phyloP scores from a whole-genome alignment of 768 basidiomycete species.

The Cubamyces sp. region DNA sequence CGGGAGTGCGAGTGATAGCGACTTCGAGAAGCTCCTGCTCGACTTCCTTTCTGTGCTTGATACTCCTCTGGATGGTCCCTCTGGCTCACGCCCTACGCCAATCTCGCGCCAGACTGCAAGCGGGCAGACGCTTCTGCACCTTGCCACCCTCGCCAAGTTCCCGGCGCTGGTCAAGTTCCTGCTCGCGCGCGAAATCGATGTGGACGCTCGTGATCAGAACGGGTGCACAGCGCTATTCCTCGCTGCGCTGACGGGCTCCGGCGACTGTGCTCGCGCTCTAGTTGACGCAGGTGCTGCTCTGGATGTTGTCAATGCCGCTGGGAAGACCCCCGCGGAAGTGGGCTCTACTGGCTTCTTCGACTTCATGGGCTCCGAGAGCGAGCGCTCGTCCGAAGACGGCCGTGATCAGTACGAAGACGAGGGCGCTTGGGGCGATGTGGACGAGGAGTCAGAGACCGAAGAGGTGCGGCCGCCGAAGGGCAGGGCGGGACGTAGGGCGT shows the following conservation, averaged over 20 bases:
- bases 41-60: constrained; percentile 84
- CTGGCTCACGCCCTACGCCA: constrained; percentile 51
- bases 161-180: constrained; percentile 71
- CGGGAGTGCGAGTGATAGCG: constrained; percentile 54
- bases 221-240: constrained; percentile 92
- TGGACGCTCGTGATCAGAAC: constrained; percentile 86
- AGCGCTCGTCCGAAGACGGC: constrained; percentile 28
- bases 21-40: constrained; percentile 75
- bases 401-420: constrained; percentile 52
- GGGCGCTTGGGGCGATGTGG: constrained; percentile 69
- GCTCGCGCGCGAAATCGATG: constrained; percentile 68
- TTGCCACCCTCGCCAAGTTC: constrained; percentile 82
- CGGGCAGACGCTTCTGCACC: constrained; percentile 88
- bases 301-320: constrained; percentile 73
- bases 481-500: constrained; percentile 11
- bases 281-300: constrained; percentile 80
- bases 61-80: constrained; percentile 54
- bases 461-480: constrained; percentile 16
- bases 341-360: constrained; percentile 51
- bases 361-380: constrained; percentile 35
- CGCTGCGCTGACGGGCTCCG: constrained; percentile 68
- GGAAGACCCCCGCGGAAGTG: constrained; percentile 71
- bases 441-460: constrained; percentile 62
- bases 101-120: constrained; percentile 72
- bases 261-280: constrained; percentile 65